Percentiles rank a stretch among this genome's conserved stretches.
These are phyloP conservation scores for Daldinia loculata DNA, from an alignment of 495 filamentous ascomycete species.

Conservation along the genomic window DNA sequence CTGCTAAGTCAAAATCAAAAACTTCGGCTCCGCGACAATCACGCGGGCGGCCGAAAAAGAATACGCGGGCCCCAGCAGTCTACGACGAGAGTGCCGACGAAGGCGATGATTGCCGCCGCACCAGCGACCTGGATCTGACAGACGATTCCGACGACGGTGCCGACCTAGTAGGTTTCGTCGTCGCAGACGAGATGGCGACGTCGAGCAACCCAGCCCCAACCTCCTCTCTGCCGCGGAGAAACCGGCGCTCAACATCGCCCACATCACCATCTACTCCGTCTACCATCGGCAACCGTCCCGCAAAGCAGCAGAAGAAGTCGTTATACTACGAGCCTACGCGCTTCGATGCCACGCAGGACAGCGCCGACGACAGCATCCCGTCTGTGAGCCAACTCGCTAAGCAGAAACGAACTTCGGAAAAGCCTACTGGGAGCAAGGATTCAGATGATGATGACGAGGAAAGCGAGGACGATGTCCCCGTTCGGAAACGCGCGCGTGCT, in stretches of 20 bases:
- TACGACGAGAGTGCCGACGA: constrained; percentile 54
- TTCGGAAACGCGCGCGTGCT: constrained; percentile 7
- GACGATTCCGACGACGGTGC: constrained; percentile 58
- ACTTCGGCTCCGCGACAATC: constrained; percentile 15
- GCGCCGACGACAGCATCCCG: constrained; percentile 50
- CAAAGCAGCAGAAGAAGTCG: constrained; percentile 23
- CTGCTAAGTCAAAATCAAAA: constrained; percentile 25
- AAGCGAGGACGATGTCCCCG: constrained; percentile 6
- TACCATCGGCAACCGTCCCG: neutral
- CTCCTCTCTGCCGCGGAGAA: constrained; percentile 29
- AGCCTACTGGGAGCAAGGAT: neutral
- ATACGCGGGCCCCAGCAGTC: constrained; percentile 6
- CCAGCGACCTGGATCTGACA: constrained; percentile 55
- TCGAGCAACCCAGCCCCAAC: constrained; percentile 47
- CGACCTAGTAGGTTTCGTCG: constrained; percentile 57
- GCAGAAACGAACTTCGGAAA: constrained; percentile 18
- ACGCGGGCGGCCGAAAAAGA: constrained; percentile 27
- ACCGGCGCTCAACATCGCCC: constrained; percentile 44
- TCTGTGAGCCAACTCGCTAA: constrained; percentile 48
- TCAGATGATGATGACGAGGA: constrained; percentile 15
- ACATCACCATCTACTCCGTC: constrained; percentile 40
- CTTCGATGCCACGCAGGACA: constrained; percentile 47
- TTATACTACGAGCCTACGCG: constrained; percentile 47
- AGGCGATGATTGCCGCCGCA: constrained; percentile 59
- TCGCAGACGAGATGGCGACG: constrained; percentile 53